Conservation (phyloP, 106 monocot species). For the Alisma plantagoaquatica region DNA sequence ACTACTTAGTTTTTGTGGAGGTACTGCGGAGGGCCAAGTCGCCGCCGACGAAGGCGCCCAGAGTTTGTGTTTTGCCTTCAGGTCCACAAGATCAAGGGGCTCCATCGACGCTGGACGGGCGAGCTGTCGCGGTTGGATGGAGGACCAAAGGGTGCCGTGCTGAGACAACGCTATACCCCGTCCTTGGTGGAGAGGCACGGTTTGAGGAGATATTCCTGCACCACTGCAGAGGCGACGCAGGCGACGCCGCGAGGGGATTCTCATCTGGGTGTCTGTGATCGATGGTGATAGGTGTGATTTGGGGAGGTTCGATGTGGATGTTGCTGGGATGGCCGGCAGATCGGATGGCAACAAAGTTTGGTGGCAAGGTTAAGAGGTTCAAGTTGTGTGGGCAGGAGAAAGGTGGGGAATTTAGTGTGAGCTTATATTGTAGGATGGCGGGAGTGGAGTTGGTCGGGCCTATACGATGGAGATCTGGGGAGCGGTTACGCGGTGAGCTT, state of each 20-base stretch:
- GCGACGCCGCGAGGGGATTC: conserved; percentile 13
- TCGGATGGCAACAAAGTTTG: conserved; percentile 12
- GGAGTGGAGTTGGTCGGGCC: conserved; percentile 7
- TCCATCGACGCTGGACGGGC: conserved; percentile 30
- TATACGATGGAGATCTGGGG: background rate
- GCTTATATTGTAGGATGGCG: conserved; percentile 28
- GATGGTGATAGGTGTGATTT: conserved; percentile 21
- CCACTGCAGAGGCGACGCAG: conserved; percentile 8
- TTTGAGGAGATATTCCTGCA: conserved; percentile 61
- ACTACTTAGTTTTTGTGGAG: no score
- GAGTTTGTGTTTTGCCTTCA: conserved; percentile 45
- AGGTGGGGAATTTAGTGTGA: conserved; percentile 24
- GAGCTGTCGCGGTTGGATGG: conserved; percentile 35
- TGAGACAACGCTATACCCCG: conserved; percentile 28
- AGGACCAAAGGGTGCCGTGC: conserved; percentile 26
- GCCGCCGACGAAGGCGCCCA: no score
- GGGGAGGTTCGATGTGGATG: conserved; percentile 34
- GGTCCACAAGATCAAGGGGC: conserved; percentile 22
- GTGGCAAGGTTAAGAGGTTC: conserved; percentile 31
- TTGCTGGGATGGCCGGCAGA: conserved; percentile 12
- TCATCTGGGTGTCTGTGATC: conserved; percentile 28
- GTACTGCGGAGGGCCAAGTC: no score
- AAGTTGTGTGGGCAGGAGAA: conserved; percentile 22
- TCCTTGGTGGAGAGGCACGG: conserved; percentile 9
- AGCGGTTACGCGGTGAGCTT: background rate